These are phyloP conservation scores for Omphalotus olearius DNA, from an alignment of 1,284 basidiomycete species.

Conservation along the genomic window DNA sequence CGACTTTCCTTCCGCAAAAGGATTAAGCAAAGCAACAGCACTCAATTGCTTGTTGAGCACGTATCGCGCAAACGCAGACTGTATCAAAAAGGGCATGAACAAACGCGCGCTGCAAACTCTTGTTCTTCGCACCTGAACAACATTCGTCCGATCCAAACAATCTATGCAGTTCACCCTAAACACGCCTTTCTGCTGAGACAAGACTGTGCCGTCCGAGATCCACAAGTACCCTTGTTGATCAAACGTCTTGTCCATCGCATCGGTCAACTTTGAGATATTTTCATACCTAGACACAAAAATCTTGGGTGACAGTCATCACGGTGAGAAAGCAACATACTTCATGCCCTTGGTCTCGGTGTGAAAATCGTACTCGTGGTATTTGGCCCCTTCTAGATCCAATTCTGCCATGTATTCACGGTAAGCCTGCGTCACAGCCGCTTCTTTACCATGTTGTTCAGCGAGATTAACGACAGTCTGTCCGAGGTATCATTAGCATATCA, in stretches of 20 bases:
- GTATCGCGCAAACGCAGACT: conserved; percentile 89
- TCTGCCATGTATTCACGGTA: conserved; percentile 71
- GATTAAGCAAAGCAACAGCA: conserved; percentile 67
- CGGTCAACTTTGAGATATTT: conserved; percentile 80
- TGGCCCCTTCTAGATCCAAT: conserved; percentile 54
- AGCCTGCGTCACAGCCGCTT: conserved; percentile 74
- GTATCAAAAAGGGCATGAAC: conserved; percentile 8
- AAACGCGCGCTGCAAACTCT: background rate
- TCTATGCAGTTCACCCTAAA: conserved; percentile 93
- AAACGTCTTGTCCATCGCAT: conserved; percentile 68
- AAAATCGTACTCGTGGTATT: conserved; percentile 83
- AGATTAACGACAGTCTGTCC: conserved; percentile 48
- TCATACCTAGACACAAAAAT: conserved; percentile 57
- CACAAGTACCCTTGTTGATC: conserved; percentile 85
- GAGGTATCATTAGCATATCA: background rate
- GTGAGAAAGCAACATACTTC: conserved; percentile 53
- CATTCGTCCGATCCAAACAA: conserved; percentile 90
- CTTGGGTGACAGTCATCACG: too few relatives aligned
- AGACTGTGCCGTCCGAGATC: conserved; percentile 67
- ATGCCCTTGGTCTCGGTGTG: conserved; percentile 88
- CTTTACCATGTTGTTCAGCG: conserved; percentile 88
- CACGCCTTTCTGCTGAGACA: conserved; percentile 81
- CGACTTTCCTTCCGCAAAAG: conserved; percentile 43
- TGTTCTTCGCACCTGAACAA: conserved; percentile 58
- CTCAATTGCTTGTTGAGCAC: conserved; percentile 79